Evolutionary conservation across 306 rosid species (phyloP), one percentile per base, ranked within the genome.

Genomic region (Malus orientalis): DNA sequence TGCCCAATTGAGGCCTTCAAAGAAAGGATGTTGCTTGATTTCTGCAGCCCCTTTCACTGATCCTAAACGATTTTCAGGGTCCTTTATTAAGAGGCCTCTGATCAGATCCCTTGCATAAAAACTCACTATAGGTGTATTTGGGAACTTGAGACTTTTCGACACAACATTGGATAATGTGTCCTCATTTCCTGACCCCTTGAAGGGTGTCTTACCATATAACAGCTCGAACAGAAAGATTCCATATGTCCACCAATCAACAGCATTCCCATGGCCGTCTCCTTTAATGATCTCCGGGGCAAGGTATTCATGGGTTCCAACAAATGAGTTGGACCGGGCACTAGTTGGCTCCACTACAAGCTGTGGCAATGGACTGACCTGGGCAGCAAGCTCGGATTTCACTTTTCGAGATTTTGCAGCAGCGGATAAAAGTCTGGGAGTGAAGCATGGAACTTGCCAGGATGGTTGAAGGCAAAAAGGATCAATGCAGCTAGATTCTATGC

Each of bases 181-280:
- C 74, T 95, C 97, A 7, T 92, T 92, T 81, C 88, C 83, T 51
- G 83, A 55, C 32, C 99, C 97, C 76, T 92, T 92, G 86, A 95
- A 92, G 64, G 99, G 99, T 40, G 99, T 95, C 84, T 81, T 95
- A 22, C 99, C 99, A 60, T 95, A 95, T 23, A 95, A 82, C 73
- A 95, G 89, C 88, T 95, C 99, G 25, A 92, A 95, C 76, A 95
- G 74, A 73, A 95, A 85, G 75, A 95, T 89, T 70, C 99, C 99
- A n/a, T 87, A 89, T 23, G 97, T 90, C 99, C 99, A 92, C 99
- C 99, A 92, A 83, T 92, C 97, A 38, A 92, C 99, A 3, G 97
- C 89, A 70, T 85, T 95, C 53, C 99, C 99, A 55, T 95, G 99
- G 70, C 97, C 90, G 67, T 92, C 90, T 1, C 96, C 90, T 71